These are phyloP conservation scores for Coniosporium tulheliwenetii DNA, from an alignment of 2,329 filamentous ascomycete species.

Conservation along the genomic window DNA sequence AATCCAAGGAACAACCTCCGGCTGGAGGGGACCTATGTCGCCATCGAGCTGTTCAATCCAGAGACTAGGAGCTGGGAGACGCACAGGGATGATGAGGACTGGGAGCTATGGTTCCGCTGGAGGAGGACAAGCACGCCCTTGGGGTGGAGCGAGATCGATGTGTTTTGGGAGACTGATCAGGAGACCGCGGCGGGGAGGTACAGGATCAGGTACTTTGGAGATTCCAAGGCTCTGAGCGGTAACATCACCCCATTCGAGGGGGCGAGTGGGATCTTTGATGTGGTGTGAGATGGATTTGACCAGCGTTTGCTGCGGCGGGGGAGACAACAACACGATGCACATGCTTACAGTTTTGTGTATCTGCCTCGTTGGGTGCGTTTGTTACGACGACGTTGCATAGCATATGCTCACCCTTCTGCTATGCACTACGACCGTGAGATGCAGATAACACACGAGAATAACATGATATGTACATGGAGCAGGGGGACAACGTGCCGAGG, in stretches of 20 bases:
- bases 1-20: constrained; percentile 82
- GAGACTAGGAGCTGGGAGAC: constrained; percentile 40
- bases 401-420: no score
- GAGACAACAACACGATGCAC: no score
- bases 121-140: constrained; percentile 51
- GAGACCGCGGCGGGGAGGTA: constrained; percentile 46
- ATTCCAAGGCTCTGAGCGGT: constrained; percentile 53
- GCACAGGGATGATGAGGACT: constrained; percentile 62
- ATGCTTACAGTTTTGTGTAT: no score
- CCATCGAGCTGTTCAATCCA: constrained; percentile 47
- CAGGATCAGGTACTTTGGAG: constrained; percentile 69
- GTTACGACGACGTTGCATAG: no score
- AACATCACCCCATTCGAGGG: constrained; percentile 55
- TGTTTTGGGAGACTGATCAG: constrained; percentile 61
- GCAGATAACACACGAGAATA: no score
- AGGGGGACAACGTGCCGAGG: no score
- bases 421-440: no score
- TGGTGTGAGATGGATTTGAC: constrained; percentile 8
- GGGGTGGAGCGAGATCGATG: constrained; percentile 61
- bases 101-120: constrained; percentile 74
- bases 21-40: constrained; percentile 61
- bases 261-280: constrained; percentile 38
- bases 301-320: no score
- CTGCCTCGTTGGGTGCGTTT: no score
- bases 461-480: no score